Evolutionary conservation across 83 land plant species (phyloP).

Genomic region (Isoetes engelmannii): DNA sequence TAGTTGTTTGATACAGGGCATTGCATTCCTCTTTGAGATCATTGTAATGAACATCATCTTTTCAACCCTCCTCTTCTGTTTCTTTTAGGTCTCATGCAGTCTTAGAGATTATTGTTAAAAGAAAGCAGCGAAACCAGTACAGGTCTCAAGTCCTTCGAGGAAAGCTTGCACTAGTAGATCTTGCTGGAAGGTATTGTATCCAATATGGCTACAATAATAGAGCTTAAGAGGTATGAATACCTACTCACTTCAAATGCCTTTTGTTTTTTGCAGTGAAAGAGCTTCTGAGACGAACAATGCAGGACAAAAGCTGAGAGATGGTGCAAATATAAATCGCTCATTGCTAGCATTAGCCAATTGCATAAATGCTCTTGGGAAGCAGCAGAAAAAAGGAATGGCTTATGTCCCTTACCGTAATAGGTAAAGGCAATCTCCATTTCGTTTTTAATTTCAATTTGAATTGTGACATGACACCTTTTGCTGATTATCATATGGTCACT

Average conservation of each 20-base stretch:
- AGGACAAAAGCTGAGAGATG: slow-evolving; percentile 95
- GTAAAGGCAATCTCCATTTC: slow-evolving; percentile 24
- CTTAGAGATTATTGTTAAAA: slow-evolving; percentile 77
- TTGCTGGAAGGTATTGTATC: slow-evolving; percentile 73
- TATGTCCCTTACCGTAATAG: slow-evolving; percentile 98
- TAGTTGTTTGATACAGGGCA: background rate
- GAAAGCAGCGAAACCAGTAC: slow-evolving; percentile 62
- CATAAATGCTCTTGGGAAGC: slow-evolving; percentile 94
- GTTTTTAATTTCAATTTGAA: background rate
- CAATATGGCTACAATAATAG: background rate
- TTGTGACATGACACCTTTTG: background rate
- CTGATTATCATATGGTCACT: background rate
- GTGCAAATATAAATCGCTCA: slow-evolving; percentile 89
- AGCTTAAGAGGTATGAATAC: no score
- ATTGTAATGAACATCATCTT: background rate
- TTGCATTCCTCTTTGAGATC: background rate
- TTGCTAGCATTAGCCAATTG: slow-evolving; percentile 96
- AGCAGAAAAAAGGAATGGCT: slow-evolving; percentile 92
- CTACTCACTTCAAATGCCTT: background rate
- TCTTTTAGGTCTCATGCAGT: slow-evolving; percentile 86
- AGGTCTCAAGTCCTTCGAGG: slow-evolving; percentile 65
- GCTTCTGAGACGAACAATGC: slow-evolving; percentile 96
- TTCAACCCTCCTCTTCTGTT: background rate
- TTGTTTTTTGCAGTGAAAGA: slow-evolving; percentile 59
- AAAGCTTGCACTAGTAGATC: slow-evolving; percentile 91